These are phyloP conservation scores for Quercus tomentella DNA, from an alignment of 331 rosid species.

Conservation along the genomic window DNA sequence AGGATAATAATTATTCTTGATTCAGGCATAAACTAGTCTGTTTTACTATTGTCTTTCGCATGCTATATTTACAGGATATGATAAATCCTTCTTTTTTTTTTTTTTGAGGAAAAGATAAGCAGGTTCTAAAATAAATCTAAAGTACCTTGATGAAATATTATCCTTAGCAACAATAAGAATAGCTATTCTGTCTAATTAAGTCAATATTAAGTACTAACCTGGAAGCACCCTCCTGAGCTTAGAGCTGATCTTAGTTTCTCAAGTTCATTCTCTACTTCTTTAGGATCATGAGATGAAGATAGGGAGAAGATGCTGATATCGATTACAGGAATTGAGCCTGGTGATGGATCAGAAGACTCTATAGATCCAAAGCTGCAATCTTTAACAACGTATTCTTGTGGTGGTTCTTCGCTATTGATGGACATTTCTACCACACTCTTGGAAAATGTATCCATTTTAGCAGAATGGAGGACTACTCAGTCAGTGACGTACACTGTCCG, in stretches of 20 bases:
- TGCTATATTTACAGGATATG: too few species aligned
- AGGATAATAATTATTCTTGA: too few species aligned
- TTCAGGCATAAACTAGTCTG: too few species aligned
- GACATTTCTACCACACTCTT: conserved; percentile 36
- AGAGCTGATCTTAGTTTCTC: conserved; percentile 52
- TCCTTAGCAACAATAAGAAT: too few species aligned
- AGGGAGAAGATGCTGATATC: conserved; percentile 36
- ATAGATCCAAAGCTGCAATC: conserved; percentile 5
- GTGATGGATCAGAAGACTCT: neutral
- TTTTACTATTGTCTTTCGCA: too few species aligned
- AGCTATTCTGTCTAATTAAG: neutral
- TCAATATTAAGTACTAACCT: conserved; percentile 25
- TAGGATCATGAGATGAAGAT: neutral
- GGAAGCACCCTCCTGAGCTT: conserved; percentile 51
- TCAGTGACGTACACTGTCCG: too few species aligned
- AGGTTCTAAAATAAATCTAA: too few species aligned
- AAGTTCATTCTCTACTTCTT: conserved; percentile 19
- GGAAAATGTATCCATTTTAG: neutral
- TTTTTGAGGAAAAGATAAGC: too few species aligned
- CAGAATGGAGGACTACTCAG: too few species aligned
- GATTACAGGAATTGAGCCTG: conserved; percentile 31
- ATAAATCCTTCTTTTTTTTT: too few species aligned
- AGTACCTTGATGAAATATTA: too few species aligned
- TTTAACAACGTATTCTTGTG: conserved; percentile 21
- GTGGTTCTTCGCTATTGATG: conserved; percentile 33